A percentile compares a stretch with the other conserved stretches of the same genome.
Evolutionary conservation across 441 rosid species (phyloP).

Genomic region (Croton setiger): DNA sequence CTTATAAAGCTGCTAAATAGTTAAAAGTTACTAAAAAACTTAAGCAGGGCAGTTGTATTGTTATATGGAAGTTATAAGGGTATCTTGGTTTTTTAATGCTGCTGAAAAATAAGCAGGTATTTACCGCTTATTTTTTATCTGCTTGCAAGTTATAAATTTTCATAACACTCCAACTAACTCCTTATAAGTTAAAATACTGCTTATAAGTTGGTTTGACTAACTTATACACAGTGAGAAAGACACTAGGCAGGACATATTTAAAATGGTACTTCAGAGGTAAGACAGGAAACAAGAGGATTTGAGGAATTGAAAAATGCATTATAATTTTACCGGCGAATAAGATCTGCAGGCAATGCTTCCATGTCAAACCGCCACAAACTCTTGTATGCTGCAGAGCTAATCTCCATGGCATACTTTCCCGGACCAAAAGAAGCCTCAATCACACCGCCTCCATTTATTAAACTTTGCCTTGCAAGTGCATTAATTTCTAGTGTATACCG

Average conservation of each 20-base stretch:
- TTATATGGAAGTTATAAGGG: too few species aligned
- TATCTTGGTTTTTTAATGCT: too few species aligned
- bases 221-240: too few species aligned
- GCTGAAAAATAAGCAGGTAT: too few species aligned
- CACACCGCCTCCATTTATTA: slow-evolving; percentile 88
- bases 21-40: too few species aligned
- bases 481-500: slow-evolving; percentile 92
- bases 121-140: too few species aligned
- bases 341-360: slow-evolving; percentile 97
- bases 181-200: too few species aligned
- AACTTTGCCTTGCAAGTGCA: slow-evolving; percentile 83
- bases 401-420: slow-evolving; percentile 73
- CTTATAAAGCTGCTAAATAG: too few species aligned
- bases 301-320: slow-evolving; percentile 1
- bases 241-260: background rate
- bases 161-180: too few species aligned
- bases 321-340: slow-evolving; percentile 58
- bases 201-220: too few species aligned
- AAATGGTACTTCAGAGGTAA: background rate
- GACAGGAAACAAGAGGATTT: background rate
- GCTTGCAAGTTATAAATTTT: too few species aligned
- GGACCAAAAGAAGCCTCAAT: slow-evolving; percentile 92
- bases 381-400: slow-evolving; percentile 87
- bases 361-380: slow-evolving; percentile 77
- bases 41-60: too few species aligned